Evolutionary conservation across 2,329 filamentous ascomycete species (phyloP), one percentile per base, ranked within the genome.

Genomic region (Penicillium aurantiogriseum): DNA sequence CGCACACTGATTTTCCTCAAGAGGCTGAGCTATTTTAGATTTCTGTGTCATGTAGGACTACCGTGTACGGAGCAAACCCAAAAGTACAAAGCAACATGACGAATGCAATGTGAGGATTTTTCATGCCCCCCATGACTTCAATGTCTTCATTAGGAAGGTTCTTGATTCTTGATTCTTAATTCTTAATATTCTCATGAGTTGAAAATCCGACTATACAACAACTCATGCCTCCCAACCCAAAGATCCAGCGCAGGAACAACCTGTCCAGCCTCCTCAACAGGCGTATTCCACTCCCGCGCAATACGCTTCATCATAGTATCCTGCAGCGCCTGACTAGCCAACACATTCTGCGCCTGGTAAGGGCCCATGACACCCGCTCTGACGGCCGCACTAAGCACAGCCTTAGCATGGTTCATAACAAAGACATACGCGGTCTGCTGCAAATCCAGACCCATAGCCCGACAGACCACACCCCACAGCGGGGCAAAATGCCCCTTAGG

Each of bases 121-220:
- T 21, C 38, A 31, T 36, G 19, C 25, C 31, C 42, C 42, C 31
- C 10, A 33, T 52, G 23, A 42, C 15, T 50, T 43, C 13, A 15
- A 17, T 38, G 39, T 33, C n/a, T 19, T 21, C 15, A 38, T 46
- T 21, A 36, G 25, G 23, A 35, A 19, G n/a, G 8, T 25, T 15
- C 15, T 42, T 11, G 31, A 19, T 45, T 33, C 6, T 35, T 35
- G 13, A 35, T 6, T 35, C 31, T 33, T 35, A 25, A 31, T 33
- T 9, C 19, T 25, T 17, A 19, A 36, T 11, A 8, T 25, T 29
- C 17, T 46, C 27, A 87, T 50, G 85, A 87, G 73, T 88, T 88
- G 71, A 88, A 88, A 56, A 88, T 88, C 59, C 85, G 77, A 66
- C 84, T 86, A 70, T 88, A 88, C 40, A 88, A 72, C 68, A 86